Conservation (phyloP, 192 early-diverging fungal species). For the Linnemannia zychae region DNA sequence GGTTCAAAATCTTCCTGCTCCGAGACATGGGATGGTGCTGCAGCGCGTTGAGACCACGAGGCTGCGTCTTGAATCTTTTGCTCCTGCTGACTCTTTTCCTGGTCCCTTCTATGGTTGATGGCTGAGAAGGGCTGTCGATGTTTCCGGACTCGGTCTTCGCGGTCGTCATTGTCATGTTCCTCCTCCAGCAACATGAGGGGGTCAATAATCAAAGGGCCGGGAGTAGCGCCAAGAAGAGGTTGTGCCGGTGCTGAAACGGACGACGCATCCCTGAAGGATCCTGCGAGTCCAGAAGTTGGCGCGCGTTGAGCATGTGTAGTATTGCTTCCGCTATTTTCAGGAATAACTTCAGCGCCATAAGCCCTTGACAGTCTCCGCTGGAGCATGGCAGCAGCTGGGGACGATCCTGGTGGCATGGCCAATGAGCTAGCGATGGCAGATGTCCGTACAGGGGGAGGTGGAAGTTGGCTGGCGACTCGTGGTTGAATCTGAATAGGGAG, state of each 20-base stretch:
- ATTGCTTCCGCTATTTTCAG: background rate
- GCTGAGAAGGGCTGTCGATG: constrained; percentile 38
- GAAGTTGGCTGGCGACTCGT: constrained; percentile 7
- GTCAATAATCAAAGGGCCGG: constrained; percentile 37
- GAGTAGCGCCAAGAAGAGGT: background rate
- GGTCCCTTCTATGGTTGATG: constrained; percentile 44
- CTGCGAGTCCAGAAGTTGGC: constrained; percentile 4
- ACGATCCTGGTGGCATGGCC: constrained; percentile 47
- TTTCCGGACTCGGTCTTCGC: constrained; percentile 27
- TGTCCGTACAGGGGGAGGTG: constrained; percentile 24
- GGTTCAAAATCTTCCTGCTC: constrained; percentile 43
- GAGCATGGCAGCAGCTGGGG: constrained; percentile 52
- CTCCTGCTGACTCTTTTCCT: constrained; percentile 19
- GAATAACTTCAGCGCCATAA: constrained; percentile 22
- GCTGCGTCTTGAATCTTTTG: background rate
- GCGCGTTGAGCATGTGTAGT: background rate
- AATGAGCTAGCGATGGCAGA: constrained; percentile 35
- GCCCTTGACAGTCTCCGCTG: constrained; percentile 49
- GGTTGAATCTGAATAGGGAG: constrained; percentile 48
- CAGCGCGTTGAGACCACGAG: background rate
- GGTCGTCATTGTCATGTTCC: constrained; percentile 47
- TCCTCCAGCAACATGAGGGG: constrained; percentile 54
- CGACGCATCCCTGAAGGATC: constrained; percentile 25
- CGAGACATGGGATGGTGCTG: background rate
- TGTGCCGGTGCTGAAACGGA: background rate